These are phyloP conservation scores for Lecanicillium sp. DNA, from an alignment of 2,329 filamentous ascomycete genomes.

Conservation along the genomic window DNA sequence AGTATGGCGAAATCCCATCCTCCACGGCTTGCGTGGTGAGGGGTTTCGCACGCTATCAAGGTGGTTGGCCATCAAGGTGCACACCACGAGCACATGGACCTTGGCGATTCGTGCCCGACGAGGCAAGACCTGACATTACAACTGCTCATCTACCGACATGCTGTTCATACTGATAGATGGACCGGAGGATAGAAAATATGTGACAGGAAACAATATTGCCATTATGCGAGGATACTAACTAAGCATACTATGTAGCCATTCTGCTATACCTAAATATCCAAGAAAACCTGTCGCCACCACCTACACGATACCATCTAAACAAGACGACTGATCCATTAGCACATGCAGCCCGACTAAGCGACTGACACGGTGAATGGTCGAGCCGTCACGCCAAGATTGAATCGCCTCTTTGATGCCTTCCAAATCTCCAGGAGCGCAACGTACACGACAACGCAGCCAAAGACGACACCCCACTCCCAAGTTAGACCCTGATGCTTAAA, in stretches of 20 bases:
- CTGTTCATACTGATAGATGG: too few relatives aligned
- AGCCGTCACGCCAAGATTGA: constrained; percentile 24
- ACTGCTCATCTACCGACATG: not conserved
- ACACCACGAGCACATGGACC: too few relatives aligned
- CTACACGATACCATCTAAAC: not conserved
- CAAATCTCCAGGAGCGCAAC: constrained; percentile 56
- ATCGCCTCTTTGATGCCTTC: constrained; percentile 57
- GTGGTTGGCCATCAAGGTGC: not conserved
- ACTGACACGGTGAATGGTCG: constrained; percentile 9
- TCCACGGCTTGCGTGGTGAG: too few relatives aligned
- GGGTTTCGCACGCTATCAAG: too few relatives aligned
- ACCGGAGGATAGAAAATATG: too few relatives aligned
- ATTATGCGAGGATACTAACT: constrained; percentile 9
- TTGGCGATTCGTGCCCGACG: not conserved
- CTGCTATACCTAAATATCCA: constrained; percentile 9
- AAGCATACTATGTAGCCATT: constrained; percentile 9
- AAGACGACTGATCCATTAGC: not conserved
- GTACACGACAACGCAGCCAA: constrained; percentile 50
- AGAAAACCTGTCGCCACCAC: constrained; percentile 6
- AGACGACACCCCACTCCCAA: constrained; percentile 67
- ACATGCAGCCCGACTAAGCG: not conserved
- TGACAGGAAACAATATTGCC: constrained; percentile 11
- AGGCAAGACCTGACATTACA: not conserved
- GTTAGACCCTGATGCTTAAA: constrained; percentile 62
- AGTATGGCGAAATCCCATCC: too few relatives aligned